A percentile compares a stretch with the other conserved stretches of the same genome.
These are phyloP conservation scores for Wallemia ichthyophaga DNA, from an alignment of 1,284 basidiomycete genomes.

Conservation along the genomic window DNA sequence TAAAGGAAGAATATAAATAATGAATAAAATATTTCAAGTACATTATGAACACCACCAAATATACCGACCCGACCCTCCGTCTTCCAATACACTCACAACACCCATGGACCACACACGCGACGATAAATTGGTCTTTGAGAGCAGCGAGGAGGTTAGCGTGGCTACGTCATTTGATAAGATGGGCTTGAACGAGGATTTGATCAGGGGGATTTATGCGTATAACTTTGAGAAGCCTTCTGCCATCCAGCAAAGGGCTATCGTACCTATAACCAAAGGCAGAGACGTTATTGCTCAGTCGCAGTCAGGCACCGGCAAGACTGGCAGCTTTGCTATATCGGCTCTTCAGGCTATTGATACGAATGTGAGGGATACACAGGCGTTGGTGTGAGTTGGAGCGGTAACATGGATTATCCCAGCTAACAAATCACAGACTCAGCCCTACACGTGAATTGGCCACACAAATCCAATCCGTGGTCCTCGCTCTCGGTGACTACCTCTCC, in stretches of 20 bases:
- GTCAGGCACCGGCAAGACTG: constrained; percentile 98
- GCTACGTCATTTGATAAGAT: constrained; percentile 65
- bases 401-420: constrained; percentile 19
- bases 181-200: constrained; percentile 72
- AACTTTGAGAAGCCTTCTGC: constrained; percentile 98
- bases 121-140: neutral
- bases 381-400: constrained; percentile 14
- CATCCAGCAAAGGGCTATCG: constrained; percentile 90
- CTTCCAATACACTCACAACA: neutral
- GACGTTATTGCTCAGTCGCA: constrained; percentile 98
- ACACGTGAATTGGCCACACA: constrained; percentile 81
- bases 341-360: constrained; percentile 64
- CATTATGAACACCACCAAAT: too few relatives aligned
- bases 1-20: too few relatives aligned
- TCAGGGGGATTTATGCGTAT: constrained; percentile 95
- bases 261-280: constrained; percentile 63
- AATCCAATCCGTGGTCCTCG: constrained; percentile 93
- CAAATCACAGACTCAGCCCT: constrained; percentile 16
- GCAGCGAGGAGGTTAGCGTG: constrained; percentile 43
- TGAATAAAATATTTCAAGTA: too few relatives aligned
- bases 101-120: neutral
- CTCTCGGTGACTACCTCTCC: constrained; percentile 96
- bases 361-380: constrained; percentile 80
- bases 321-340: constrained; percentile 15
- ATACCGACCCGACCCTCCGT: neutral